Conservation (phyloP, 2,329 filamentous ascomycete genomes). For the Pyricularia sp. region DNA sequence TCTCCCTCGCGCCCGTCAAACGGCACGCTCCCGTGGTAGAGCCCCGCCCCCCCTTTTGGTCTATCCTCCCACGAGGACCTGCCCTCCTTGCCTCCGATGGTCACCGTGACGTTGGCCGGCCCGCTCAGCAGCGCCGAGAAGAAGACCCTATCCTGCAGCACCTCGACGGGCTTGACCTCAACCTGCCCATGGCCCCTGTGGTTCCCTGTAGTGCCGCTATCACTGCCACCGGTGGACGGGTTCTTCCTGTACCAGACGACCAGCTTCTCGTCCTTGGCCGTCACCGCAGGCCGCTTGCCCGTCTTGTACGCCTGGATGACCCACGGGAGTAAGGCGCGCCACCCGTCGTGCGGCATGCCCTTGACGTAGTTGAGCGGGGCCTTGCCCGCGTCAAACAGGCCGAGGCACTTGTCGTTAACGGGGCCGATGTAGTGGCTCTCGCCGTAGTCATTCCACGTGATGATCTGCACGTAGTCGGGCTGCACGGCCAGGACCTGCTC, state of each 20-base stretch:
- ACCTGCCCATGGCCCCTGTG: conserved; percentile 1
- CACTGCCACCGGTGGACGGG: neutral
- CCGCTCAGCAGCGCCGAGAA: conserved; percentile 3
- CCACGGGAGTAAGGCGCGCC: conserved; percentile 34
- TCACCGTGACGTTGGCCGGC: neutral
- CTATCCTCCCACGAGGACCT: neutral
- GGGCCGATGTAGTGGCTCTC: conserved; percentile 40
- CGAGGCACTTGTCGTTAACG: neutral
- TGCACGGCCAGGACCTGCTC: conserved; percentile 31
- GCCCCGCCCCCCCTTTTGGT: neutral
- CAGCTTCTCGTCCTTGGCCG: neutral
- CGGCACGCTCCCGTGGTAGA: conserved; percentile 5
- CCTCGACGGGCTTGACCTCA: neutral
- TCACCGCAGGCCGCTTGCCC: conserved; percentile 13
- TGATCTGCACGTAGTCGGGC: conserved; percentile 36
- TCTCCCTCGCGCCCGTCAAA: conserved; percentile 1
- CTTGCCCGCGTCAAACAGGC: conserved; percentile 30
- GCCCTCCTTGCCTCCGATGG: neutral
- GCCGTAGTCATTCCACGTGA: conserved; percentile 41
- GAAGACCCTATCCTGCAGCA: conserved; percentile 5
- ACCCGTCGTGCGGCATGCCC: conserved; percentile 29
- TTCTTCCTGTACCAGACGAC: neutral
- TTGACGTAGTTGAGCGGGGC: conserved; percentile 13
- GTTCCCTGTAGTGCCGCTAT: conserved; percentile 3
- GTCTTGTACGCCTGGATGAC: conserved; percentile 12